Conservation (phyloP, 129 eudicot genomes). For the Saussurea involucrata region DNA sequence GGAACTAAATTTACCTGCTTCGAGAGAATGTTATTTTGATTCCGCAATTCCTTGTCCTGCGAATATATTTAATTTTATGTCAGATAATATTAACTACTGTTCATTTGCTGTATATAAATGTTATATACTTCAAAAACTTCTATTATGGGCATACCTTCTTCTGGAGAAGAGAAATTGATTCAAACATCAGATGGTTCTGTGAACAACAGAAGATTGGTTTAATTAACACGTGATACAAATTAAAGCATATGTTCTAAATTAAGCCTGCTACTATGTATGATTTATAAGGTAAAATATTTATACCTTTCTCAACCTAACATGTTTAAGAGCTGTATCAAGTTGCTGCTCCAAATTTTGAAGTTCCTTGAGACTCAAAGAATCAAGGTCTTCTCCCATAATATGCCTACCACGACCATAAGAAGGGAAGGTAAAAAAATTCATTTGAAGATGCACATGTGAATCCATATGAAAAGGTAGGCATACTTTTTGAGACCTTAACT, state of each 20-base stretch:
- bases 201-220: neutral
- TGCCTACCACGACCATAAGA: slow-evolving; percentile 43
- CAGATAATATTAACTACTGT: neutral
- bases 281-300: neutral
- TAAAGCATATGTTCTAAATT: neutral
- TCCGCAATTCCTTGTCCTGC: slow-evolving; percentile 78
- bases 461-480: neutral
- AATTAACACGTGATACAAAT: neutral
- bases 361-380: slow-evolving; percentile 55
- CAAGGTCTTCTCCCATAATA: slow-evolving; percentile 81
- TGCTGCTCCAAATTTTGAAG: slow-evolving; percentile 86
- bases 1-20: slow-evolving; percentile 44
- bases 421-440: no score
- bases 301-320: slow-evolving; percentile 68
- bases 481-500: neutral
- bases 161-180: slow-evolving; percentile 69
- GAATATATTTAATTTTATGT: neutral
- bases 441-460: no score
- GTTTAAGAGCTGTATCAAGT: slow-evolving; percentile 69
- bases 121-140: neutral
- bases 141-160: slow-evolving; percentile 54
- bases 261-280: neutral
- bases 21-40: slow-evolving; percentile 48
- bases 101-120: no score
- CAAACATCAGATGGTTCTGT: slow-evolving; percentile 81